Evolutionary conservation across 2,329 filamentous ascomycete species (phyloP).

Genomic region (Xylaria sp.): DNA sequence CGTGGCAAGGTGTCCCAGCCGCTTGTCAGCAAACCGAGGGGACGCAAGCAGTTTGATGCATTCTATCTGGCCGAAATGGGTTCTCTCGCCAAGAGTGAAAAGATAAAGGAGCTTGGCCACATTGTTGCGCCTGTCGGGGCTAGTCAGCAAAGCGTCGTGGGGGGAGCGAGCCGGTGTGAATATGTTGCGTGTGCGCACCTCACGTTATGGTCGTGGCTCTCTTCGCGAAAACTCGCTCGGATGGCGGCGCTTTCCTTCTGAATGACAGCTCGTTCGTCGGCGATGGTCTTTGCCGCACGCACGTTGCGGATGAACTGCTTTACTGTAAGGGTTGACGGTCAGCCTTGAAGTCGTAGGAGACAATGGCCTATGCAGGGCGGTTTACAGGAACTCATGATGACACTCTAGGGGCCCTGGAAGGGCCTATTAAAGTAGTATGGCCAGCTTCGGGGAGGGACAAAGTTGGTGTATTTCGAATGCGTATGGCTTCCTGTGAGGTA

Average conservation of each 20-base stretch:
- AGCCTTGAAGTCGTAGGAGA: background rate
- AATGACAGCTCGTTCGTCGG: slow-evolving; percentile 96
- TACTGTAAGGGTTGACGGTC: slow-evolving; percentile 57
- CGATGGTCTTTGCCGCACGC: slow-evolving; percentile 96
- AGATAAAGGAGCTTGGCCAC: slow-evolving; percentile 98
- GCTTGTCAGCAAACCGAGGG: slow-evolving; percentile 96
- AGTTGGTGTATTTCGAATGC: slow-evolving; percentile 5
- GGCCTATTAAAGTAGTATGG: slow-evolving; percentile 34
- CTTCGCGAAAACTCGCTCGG: slow-evolving; percentile 94
- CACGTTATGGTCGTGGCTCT: slow-evolving; percentile 88
- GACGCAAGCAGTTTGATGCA: slow-evolving; percentile 96
- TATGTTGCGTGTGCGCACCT: slow-evolving; percentile 60
- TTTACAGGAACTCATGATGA: slow-evolving; percentile 41
- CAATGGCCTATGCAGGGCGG: background rate
- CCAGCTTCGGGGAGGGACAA: slow-evolving; percentile 23
- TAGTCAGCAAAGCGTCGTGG: slow-evolving; percentile 21
- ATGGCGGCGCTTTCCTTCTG: slow-evolving; percentile 99
- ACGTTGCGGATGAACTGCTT: slow-evolving; percentile 99
- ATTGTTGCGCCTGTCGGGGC: slow-evolving; percentile 80
- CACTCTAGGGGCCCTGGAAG: slow-evolving; percentile 31
- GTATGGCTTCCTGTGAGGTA: background rate
- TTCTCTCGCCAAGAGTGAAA: slow-evolving; percentile 95
- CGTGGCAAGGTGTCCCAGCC: slow-evolving; percentile 91
- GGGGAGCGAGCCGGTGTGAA: slow-evolving; percentile 5
- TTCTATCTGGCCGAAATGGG: slow-evolving; percentile 99